These are phyloP conservation scores for Fraxinus ornus DNA, from an alignment of 305 asterid species.

Conservation along the genomic window DNA sequence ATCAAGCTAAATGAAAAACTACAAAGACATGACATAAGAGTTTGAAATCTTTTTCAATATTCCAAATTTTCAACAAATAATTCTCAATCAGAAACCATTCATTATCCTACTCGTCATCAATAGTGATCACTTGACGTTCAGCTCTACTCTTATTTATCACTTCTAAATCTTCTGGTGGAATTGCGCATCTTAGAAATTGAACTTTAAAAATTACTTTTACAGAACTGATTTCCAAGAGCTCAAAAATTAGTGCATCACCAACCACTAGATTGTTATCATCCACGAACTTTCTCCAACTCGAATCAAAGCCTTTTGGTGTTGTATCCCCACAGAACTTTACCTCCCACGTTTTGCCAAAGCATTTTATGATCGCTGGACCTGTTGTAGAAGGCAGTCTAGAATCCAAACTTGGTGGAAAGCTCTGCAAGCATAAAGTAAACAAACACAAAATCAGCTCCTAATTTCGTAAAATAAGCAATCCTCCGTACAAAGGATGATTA, in stretches of 20 bases:
- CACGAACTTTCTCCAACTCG: conserved; percentile 23
- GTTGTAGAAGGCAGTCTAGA: background rate
- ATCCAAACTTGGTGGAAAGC: conserved; percentile 5
- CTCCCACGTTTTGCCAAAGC: conserved; percentile 30
- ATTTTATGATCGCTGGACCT: conserved; percentile 11
- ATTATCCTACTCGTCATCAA: background rate
- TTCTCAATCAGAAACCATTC: background rate
- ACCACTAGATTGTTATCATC: conserved; percentile 1
- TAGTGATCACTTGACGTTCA: background rate
- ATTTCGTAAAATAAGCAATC: background rate
- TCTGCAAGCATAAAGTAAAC: conserved; percentile 5
- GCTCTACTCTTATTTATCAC: background rate
- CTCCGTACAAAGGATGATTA: background rate
- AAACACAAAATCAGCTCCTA: background rate
- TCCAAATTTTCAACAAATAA: background rate
- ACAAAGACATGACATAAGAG: background rate
- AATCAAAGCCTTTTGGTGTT: background rate
- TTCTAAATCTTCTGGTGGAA: conserved; percentile 25
- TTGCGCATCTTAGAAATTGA: conserved; percentile 27
- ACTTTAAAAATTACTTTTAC: conserved; percentile 19
- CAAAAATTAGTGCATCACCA: conserved; percentile 29
- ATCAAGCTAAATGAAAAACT: background rate
- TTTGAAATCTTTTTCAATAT: background rate
- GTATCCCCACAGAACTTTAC: conserved; percentile 1
- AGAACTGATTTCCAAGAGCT: conserved; percentile 16